These are phyloP conservation scores for Beauveria asiatica DNA, from an alignment of 2,329 filamentous ascomycete genomes.

Conservation along the genomic window DNA sequence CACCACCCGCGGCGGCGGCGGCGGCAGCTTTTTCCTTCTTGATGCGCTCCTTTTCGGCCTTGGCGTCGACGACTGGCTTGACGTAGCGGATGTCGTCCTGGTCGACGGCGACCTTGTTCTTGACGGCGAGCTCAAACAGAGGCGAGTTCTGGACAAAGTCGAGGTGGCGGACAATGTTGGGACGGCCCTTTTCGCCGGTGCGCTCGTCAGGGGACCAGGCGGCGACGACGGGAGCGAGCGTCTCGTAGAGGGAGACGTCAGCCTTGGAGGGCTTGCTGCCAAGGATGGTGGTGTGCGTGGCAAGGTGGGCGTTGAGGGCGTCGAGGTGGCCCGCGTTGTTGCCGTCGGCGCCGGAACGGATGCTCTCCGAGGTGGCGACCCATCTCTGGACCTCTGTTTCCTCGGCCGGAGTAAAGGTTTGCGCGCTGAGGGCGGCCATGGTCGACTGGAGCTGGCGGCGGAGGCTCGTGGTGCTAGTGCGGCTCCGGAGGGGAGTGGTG, in stretches of 20 bases:
- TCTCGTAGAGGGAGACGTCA: conserved; percentile 75
- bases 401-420: conserved; percentile 69
- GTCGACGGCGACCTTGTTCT: conserved; percentile 70
- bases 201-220: conserved; percentile 78
- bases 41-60: conserved; percentile 91
- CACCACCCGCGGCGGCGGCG: conserved; percentile 38
- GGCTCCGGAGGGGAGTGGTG: conserved; percentile 27
- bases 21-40: conserved; percentile 89
- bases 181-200: conserved; percentile 80
- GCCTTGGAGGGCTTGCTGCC: conserved; percentile 84
- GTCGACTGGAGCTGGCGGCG: conserved; percentile 25
- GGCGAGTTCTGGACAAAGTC: conserved; percentile 92
- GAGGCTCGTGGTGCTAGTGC: conserved; percentile 19
- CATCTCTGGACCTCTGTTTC: conserved; percentile 84
- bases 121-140: conserved; percentile 62
- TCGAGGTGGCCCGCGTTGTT: conserved; percentile 59
- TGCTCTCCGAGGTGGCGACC: conserved; percentile 67
- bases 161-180: conserved; percentile 82
- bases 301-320: conserved; percentile 77
- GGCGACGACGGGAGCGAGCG: conserved; percentile 67
- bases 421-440: conserved; percentile 58
- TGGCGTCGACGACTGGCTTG: conserved; percentile 81
- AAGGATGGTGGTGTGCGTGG: conserved; percentile 79
- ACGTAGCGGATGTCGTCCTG: conserved; percentile 74
- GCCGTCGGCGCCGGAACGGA: conserved; percentile 43